A percentile compares a stretch with the other conserved stretches of the same genome.
phyloP scores from a whole-genome alignment of 23 red algal genomes.

The Agarophyton chilense region DNA sequence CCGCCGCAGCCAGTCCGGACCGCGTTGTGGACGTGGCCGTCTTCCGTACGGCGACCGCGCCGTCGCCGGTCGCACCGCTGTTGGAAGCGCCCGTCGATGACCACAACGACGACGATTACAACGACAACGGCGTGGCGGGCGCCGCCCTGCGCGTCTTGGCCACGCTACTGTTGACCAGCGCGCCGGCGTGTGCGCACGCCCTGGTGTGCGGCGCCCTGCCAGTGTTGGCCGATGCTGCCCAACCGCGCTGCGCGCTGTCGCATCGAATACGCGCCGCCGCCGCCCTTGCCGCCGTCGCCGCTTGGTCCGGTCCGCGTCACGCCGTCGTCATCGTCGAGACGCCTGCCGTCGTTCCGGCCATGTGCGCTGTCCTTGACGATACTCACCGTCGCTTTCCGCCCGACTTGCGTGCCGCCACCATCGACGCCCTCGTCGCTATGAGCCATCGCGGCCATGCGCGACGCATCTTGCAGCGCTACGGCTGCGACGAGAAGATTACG shows the following conservation, averaged over 20 bases:
- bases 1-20: not conserved
- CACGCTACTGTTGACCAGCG: conserved; percentile 29
- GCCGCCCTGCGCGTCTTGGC: conserved; percentile 51
- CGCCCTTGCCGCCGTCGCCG: conserved; percentile 42
- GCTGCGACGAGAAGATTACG: conserved; percentile 59
- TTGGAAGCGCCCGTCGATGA: no score
- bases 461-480: conserved; percentile 38
- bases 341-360: conserved; percentile 33
- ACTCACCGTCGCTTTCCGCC: conserved; percentile 27
- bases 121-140: not conserved
- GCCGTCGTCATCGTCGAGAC: conserved; percentile 61
- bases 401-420: conserved; percentile 52
- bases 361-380: conserved; percentile 45
- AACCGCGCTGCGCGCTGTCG: conserved; percentile 14
- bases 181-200: conserved; percentile 25
- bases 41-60: no score
- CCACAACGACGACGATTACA: no score
- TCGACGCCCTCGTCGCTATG: conserved; percentile 67
- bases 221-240: conserved; percentile 14
- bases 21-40: not conserved
- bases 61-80: no score
- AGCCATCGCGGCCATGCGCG: conserved; percentile 52
- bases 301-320: conserved; percentile 53
- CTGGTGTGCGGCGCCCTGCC: conserved; percentile 21
- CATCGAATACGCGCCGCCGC: conserved; percentile 51